Evolutionary conservation across 352 stramenopile genomes (phyloP), one percentile per base, ranked within the genome.

Genomic region (Pythium aquatile): DNA sequence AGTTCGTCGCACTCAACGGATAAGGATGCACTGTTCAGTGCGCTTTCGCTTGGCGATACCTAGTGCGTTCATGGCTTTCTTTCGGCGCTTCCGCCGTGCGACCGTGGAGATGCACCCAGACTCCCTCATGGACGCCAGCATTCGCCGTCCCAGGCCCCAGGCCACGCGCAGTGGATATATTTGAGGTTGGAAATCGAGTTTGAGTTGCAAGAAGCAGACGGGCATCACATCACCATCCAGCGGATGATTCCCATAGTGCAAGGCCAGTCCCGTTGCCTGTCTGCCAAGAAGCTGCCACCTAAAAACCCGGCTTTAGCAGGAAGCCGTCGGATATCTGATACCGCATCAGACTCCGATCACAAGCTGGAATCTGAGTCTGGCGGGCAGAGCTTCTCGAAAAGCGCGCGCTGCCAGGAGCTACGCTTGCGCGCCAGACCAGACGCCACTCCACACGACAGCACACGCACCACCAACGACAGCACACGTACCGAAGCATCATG

Each of bases 311-410:
- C 1, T 47, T 47, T 47, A 47, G 39, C 3, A 47, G 39, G 13
- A 24, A 1, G 1, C 39, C 9, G 2, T 44, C 37, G 11, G 17
- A 17, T 8, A 47, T 47, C 39, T 47, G 39, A 47, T n/a, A 16
- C 39, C 5, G 7, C 39, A 44, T 47, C 46, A 53, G 46, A 33
- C 46, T 53, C 46, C 5, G 46, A 51, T 32, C 13, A n/a, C 20
- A 30, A 17, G 1, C 26, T 53, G 20, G 10, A 17, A 33, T 53
- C 46, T 53, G 46, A 48, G 10, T 40, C 40, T 40, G 60, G 55
- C 59, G 60, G 60, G 59, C 37, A 42, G 32, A 8, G 62, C 61
- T 24, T 46, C 30, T 3, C 6, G 35, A 47, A 47, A 47, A 47
- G 39, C 39, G 39, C 39, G 39, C 3, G 39, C 39, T 47, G 14